Evolutionary conservation across 805 yeast species (phyloP).

Genomic region (Saccharomycopsis javanensis): DNA sequence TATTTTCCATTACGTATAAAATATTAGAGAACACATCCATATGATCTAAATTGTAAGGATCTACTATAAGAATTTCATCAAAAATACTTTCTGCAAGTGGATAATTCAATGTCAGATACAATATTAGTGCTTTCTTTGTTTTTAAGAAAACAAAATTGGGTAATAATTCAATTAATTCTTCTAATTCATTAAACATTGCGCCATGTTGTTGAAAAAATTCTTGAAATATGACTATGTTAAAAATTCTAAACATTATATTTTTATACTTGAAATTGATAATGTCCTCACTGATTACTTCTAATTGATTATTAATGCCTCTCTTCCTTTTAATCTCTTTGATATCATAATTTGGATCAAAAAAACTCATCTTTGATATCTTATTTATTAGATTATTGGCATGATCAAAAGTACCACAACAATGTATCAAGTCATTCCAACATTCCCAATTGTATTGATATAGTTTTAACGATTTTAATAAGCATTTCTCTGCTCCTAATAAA

Average conservation of each 20-base stretch:
- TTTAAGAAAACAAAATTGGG: conserved; percentile 69
- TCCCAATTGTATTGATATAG: conserved; percentile 86
- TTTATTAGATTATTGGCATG: conserved; percentile 40
- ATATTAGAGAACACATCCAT: conserved; percentile 92
- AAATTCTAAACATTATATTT: conserved; percentile 39
- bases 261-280: background rate
- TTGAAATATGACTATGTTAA: conserved; percentile 59
- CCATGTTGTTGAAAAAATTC: conserved; percentile 67
- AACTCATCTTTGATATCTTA: conserved; percentile 22
- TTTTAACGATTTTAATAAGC: conserved; percentile 50
- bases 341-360: background rate
- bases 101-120: conserved; percentile 81
- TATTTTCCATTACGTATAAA: conserved; percentile 85
- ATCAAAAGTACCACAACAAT: conserved; percentile 50
- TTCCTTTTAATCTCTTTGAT: background rate
- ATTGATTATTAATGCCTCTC: background rate
- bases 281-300: background rate
- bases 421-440: conserved; percentile 75
- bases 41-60: conserved; percentile 84
- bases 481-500: conserved; percentile 47
- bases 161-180: conserved; percentile 41
- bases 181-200: conserved; percentile 42
- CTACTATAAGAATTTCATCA: conserved; percentile 60
- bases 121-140: conserved; percentile 72
- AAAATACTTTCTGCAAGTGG: conserved; percentile 68